phyloP scores from a whole-genome alignment of 768 basidiomycete species.

The Termitomyces sp. region DNA sequence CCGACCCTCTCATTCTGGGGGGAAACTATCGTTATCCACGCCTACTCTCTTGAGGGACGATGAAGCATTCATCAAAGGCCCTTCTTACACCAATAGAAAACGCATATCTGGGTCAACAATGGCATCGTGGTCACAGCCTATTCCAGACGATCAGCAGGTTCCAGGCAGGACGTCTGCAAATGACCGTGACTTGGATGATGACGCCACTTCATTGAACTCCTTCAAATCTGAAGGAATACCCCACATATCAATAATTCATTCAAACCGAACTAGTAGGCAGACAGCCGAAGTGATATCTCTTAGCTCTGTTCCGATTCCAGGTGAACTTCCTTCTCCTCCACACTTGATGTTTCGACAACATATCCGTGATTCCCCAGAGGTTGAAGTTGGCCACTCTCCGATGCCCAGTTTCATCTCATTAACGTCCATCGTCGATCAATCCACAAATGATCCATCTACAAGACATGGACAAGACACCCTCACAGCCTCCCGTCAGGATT shows the following conservation, averaged over 20 bases:
- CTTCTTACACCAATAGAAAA: constrained; percentile 27
- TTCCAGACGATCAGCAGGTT: constrained; percentile 20
- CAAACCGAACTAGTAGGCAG: constrained; percentile 20
- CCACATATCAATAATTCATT: constrained; percentile 42
- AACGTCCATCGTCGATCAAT: constrained; percentile 20
- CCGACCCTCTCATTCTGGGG: neutral
- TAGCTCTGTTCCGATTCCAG: constrained; percentile 4
- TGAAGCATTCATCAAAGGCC: constrained; percentile 17
- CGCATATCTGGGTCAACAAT: constrained; percentile 20
- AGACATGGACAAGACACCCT: constrained; percentile 11
- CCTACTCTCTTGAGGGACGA: constrained; percentile 1
- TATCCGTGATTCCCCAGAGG: constrained; percentile 23
- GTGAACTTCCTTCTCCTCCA: constrained; percentile 8
- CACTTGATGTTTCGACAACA: constrained; percentile 15
- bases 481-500: constrained; percentile 1
- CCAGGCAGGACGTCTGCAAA: neutral
- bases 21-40: neutral
- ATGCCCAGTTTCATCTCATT: constrained; percentile 19
- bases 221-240: constrained; percentile 47
- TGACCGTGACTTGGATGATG: neutral
- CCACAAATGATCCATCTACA: constrained; percentile 4
- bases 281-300: constrained; percentile 16
- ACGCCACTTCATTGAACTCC: constrained; percentile 27
- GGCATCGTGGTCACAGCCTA: constrained; percentile 28
- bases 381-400: constrained; percentile 22